A percentile compares a stretch with the other conserved stretches of the same genome.
phyloP scores from a whole-genome alignment of 345 rosid genomes.

The Microcos paniculata region DNA sequence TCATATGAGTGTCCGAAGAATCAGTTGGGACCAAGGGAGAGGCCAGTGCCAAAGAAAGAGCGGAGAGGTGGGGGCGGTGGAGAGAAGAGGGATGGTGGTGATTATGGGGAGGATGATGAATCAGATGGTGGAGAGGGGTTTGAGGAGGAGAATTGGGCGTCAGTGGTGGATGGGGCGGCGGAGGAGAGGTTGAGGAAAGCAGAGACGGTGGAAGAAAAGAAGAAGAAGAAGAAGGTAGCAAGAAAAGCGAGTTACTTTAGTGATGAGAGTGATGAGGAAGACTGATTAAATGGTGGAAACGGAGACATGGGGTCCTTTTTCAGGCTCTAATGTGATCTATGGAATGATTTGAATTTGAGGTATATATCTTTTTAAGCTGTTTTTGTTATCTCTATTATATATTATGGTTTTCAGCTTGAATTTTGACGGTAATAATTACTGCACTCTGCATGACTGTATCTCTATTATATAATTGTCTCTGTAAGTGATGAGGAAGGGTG shows the following conservation, averaged over 20 bases:
- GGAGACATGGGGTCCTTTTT: neutral
- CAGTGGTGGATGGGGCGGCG: constrained; percentile 78
- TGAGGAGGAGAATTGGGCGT: constrained; percentile 97
- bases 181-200: constrained; percentile 63
- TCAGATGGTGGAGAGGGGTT: constrained; percentile 35
- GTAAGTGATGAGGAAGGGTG: neutral
- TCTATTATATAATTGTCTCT: neutral
- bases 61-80: constrained; percentile 40
- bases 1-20: constrained; percentile 97
- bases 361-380: neutral
- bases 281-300: constrained; percentile 16
- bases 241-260: constrained; percentile 84
- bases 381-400: neutral
- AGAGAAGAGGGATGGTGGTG: constrained; percentile 30
- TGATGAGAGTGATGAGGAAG: constrained; percentile 92
- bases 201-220: constrained; percentile 35
- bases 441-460: neutral
- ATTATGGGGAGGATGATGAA: constrained; percentile 22
- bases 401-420: neutral
- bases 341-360: constrained; percentile 1
- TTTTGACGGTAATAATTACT: neutral
- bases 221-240: constrained; percentile 40
- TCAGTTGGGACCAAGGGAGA: constrained; percentile 78
- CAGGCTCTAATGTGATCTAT: neutral
- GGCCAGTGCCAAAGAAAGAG: constrained; percentile 61